Evolutionary conservation across 495 filamentous ascomycete species (phyloP).

Genomic region (Neurospora sp.): DNA sequence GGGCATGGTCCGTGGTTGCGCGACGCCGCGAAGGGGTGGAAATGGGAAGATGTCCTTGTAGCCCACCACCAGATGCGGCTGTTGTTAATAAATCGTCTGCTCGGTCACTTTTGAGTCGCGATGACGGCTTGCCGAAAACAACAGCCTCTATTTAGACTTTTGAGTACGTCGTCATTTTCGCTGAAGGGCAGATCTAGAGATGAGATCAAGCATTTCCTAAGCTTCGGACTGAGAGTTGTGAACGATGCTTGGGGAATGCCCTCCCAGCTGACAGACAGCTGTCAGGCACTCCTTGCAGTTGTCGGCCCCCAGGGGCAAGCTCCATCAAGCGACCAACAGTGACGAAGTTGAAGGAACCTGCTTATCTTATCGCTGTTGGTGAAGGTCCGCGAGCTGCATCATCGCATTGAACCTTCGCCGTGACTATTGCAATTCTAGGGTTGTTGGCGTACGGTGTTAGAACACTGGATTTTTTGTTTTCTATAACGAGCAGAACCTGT

Average conservation of each 20-base stretch:
- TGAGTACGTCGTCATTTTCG: background rate
- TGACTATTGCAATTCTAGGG: background rate
- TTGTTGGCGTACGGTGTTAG: background rate
- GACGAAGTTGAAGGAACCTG: background rate
- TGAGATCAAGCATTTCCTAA: background rate
- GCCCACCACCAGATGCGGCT: too few species aligned
- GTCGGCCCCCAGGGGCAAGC: background rate
- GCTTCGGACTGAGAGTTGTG: background rate
- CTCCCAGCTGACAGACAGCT: background rate
- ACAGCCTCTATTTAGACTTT: background rate
- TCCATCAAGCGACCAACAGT: background rate
- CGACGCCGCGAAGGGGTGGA: too few species aligned
- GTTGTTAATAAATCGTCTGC: too few species aligned
- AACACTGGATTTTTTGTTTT: background rate
- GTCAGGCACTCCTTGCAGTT: background rate
- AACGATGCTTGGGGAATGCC: background rate
- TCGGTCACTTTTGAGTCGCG: background rate
- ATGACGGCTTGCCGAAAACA: background rate
- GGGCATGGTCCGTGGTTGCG: background rate
- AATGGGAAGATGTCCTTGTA: too few species aligned
- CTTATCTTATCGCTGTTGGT: background rate
- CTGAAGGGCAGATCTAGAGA: background rate
- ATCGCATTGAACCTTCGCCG: background rate
- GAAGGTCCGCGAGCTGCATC: background rate
- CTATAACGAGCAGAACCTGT: background rate